phyloP scores from a whole-genome alignment of 2,329 filamentous ascomycete species.

The Trichoderma sp. region DNA sequence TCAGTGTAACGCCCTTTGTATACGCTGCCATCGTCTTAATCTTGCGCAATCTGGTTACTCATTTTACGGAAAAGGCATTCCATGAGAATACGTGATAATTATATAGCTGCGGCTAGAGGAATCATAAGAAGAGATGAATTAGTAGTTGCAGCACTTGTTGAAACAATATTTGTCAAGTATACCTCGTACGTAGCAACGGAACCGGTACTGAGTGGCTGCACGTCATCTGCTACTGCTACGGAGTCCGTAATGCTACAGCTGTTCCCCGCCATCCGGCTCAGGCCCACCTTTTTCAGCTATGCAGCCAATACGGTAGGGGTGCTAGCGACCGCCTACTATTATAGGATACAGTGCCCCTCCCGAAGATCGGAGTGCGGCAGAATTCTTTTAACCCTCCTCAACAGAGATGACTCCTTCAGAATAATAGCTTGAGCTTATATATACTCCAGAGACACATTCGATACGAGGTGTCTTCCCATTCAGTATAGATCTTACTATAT shows the following conservation, averaged over 20 bases:
- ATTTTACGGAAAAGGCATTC: no score
- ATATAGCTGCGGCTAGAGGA: no score
- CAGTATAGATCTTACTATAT: background rate
- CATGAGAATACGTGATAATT: no score
- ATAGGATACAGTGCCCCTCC: background rate
- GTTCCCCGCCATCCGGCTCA: background rate
- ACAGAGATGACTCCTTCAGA: background rate
- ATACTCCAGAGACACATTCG: background rate
- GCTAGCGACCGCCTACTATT: background rate
- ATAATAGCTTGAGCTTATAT: background rate
- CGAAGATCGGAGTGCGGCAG: slow-evolving; percentile 11
- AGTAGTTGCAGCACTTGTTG: background rate
- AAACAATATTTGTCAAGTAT: background rate
- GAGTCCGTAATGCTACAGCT: background rate
- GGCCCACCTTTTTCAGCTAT: background rate
- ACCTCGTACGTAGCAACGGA: background rate
- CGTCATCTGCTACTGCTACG: background rate
- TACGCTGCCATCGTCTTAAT: no score
- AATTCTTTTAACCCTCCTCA: background rate
- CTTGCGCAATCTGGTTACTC: no score
- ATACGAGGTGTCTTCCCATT: background rate
- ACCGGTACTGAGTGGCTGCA: background rate
- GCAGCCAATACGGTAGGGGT: background rate
- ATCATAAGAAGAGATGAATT: no score
- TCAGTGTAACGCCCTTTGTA: no score